Conservation (phyloP, 805 yeast species). For the Yamadazyma nakazawae region DNA sequence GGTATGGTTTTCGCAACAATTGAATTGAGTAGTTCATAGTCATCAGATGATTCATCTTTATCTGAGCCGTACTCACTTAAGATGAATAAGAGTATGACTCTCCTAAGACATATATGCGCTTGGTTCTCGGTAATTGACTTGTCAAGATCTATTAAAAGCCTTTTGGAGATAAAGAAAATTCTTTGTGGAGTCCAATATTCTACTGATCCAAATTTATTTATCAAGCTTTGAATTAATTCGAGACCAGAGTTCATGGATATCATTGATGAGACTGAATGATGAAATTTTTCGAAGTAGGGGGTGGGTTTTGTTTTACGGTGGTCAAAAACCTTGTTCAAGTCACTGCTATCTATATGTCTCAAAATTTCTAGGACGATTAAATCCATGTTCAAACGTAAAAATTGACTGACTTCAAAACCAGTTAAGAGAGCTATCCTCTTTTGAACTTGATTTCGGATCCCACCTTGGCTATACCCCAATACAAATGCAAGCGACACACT, state of each 20-base stretch:
- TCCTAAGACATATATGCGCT: constrained; percentile 5
- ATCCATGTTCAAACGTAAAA: not conserved
- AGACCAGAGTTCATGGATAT: constrained; percentile 8
- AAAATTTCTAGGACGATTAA: constrained; percentile 3
- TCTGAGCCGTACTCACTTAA: not conserved
- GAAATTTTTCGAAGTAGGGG: not conserved
- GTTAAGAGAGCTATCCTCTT: not conserved
- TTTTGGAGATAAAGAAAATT: constrained; percentile 8
- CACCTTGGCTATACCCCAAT: constrained; percentile 3
- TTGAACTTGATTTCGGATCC: constrained; percentile 2
- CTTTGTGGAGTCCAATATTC: constrained; percentile 8
- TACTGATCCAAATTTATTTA: not conserved
- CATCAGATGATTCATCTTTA: not conserved
- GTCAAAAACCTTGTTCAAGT: not conserved
- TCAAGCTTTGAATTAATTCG: constrained; percentile 1
- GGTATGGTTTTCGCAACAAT: not conserved
- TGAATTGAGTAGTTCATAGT: not conserved
- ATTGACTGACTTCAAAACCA: not conserved
- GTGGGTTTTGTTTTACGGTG: not conserved
- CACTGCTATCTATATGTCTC: constrained; percentile 2
- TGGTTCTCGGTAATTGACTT: constrained; percentile 3
- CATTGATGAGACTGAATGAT: not conserved
- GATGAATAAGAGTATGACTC: constrained; percentile 6
- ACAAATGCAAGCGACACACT: constrained; percentile 1
- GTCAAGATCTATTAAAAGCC: constrained; percentile 10